Conservation (phyloP, 2,329 filamentous ascomycete genomes). For the Penicillium sp. region DNA sequence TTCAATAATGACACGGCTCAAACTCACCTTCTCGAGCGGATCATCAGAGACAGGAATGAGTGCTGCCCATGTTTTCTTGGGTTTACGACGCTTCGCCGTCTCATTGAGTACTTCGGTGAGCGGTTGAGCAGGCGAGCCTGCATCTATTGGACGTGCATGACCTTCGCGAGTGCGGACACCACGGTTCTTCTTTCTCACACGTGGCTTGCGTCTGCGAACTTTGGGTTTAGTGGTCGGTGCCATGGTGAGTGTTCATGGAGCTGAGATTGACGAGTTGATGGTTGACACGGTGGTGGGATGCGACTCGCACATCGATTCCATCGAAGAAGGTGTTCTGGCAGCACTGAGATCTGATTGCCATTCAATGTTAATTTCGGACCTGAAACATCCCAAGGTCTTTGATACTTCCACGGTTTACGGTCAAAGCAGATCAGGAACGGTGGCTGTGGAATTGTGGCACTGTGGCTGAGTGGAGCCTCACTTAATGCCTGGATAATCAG, state of each 20-base stretch:
- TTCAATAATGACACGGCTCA: neutral
- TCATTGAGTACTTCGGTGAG: slow-evolving; percentile 2
- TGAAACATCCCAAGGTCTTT: neutral
- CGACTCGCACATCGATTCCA: neutral
- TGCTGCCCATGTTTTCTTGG: slow-evolving; percentile 5
- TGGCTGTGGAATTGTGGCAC: neutral
- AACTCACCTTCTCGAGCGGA: slow-evolving; percentile 23
- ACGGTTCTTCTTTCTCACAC: slow-evolving; percentile 6
- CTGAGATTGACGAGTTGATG: neutral
- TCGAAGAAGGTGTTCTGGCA: neutral
- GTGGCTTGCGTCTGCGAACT: slow-evolving; percentile 4
- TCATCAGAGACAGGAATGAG: slow-evolving; percentile 20
- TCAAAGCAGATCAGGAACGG: slow-evolving; percentile 3
- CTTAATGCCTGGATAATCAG: neutral
- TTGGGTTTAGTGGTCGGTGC: slow-evolving; percentile 9
- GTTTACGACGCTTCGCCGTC: slow-evolving; percentile 2
- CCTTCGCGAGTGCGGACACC: slow-evolving; percentile 6
- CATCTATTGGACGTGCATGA: neutral
- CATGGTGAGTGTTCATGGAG: slow-evolving; percentile 9
- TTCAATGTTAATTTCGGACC: neutral
- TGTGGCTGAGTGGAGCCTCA: neutral
- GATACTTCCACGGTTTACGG: neutral
- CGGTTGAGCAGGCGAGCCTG: neutral
- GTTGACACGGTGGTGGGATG: neutral
- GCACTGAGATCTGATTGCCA: neutral